Evolutionary conservation across 2,329 filamentous ascomycete genomes (phyloP).

Genomic region (Chaetomiaceae sp.): DNA sequence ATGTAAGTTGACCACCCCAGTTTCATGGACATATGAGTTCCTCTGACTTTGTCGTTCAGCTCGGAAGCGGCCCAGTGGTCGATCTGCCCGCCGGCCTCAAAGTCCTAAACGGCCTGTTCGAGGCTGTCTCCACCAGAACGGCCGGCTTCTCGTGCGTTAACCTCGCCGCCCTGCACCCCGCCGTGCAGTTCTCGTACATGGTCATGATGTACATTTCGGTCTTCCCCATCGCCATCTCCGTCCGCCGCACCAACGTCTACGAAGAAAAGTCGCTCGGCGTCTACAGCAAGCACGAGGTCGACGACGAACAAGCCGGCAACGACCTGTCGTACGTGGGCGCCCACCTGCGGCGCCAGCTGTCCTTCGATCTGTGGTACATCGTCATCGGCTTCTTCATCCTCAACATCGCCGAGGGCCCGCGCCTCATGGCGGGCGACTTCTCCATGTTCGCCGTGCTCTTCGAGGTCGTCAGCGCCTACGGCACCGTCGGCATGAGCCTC

Average conservation of each 20-base stretch:
- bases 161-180: conserved; percentile 72
- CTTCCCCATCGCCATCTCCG: conserved; percentile 91
- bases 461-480: conserved; percentile 85
- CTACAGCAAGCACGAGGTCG: conserved; percentile 48
- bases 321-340: conserved; percentile 80
- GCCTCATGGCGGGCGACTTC: conserved; percentile 57
- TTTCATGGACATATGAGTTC: neutral
- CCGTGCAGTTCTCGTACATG: conserved; percentile 87
- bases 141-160: conserved; percentile 83
- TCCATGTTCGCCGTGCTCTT: conserved; percentile 68
- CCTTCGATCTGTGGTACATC: conserved; percentile 96
- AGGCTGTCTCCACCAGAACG: conserved; percentile 82
- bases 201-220: conserved; percentile 99
- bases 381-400: conserved; percentile 92
- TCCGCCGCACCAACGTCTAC: conserved; percentile 92
- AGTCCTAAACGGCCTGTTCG: conserved; percentile 81
- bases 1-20: conserved; percentile 50
- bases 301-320: conserved; percentile 45
- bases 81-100: conserved; percentile 65
- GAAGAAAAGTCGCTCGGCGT: conserved; percentile 83
- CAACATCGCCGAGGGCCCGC: conserved; percentile 73
- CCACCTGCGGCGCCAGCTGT: conserved; percentile 87
- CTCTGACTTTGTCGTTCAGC: conserved; percentile 37
- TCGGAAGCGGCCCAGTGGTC: conserved; percentile 65
- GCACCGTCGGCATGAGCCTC: conserved; percentile 85